Percentiles rank a stretch among this genome's conserved stretches.
phyloP scores from a whole-genome alignment of 164 flowering plant species.

The Stephania japonica region DNA sequence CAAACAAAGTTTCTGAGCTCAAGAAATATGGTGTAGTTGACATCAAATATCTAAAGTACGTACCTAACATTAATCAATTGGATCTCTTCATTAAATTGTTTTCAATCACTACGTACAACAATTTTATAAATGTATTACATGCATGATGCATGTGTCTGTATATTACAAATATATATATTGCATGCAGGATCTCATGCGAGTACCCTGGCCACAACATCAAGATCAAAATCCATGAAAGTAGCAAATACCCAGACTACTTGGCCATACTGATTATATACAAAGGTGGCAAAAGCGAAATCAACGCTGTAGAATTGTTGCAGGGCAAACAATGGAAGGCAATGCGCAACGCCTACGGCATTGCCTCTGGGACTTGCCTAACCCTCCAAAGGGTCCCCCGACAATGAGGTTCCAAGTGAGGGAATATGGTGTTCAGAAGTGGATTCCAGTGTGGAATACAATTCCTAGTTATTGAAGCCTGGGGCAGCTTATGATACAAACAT shows the following conservation, averaged over 20 bases:
- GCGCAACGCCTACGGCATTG: conserved; percentile 58
- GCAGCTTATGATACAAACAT: conserved; percentile 48
- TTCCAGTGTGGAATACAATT: conserved; percentile 36
- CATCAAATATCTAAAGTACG: conserved; percentile 54
- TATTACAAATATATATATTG: too few species aligned
- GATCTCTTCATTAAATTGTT: too few species aligned
- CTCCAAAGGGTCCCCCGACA: conserved; percentile 35
- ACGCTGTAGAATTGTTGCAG: conserved; percentile 57
- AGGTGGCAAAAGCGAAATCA: conserved; percentile 48
- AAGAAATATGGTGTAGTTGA: conserved; percentile 71
- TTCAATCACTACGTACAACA: too few species aligned
- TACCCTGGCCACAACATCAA: conserved; percentile 40
- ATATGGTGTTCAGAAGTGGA: conserved; percentile 32
- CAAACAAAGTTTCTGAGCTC: conserved; percentile 32
- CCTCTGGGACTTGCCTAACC: conserved; percentile 36
- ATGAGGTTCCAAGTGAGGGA: conserved; percentile 51
- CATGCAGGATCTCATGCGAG: conserved; percentile 47
- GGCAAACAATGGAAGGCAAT: conserved; percentile 63
- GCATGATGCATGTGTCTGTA: too few species aligned
- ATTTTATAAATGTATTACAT: too few species aligned
- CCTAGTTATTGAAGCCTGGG: conserved; percentile 64
- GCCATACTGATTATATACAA: conserved; percentile 60
- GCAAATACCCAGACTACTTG: conserved; percentile 56
- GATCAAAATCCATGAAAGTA: conserved; percentile 60
- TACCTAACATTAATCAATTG: too few species aligned